Base-by-base conservation (phyloP, 2,329 filamentous ascomycete genomes). In the Scedosporium apiospermum region DNA sequence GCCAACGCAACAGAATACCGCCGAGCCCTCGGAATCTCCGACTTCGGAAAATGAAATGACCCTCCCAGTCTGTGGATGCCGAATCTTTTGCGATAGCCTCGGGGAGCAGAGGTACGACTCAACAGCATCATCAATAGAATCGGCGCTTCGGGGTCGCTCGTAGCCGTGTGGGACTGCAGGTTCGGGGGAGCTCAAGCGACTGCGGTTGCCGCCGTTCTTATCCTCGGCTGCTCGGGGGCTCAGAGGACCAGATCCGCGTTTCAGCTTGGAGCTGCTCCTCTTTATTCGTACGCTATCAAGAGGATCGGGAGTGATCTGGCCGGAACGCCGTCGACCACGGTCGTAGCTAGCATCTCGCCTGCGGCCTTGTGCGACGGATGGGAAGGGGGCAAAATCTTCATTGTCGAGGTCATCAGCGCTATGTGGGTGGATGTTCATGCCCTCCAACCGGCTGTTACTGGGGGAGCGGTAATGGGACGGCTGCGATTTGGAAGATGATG, bases 1-100 rank as follows among this genome's bases (percentile, higher is more conserved):
- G 21, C 95, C 95, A 2, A 99, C 92, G 70, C 95, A 99, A 72
- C 95, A 96, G 68, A 99, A 93, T 1, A 99, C 91, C 2, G 92
- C 93, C 67, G 89, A 93, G 1, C 95, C 95, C 53, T 93, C 86
- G 0, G 93, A 87, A 72, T 98, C 93, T 14, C 95, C 95, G 2
- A 99, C 95, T 73, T 99, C 95, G 0, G 93, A 98, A 71, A 97
- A 99, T 0, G 92, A 96, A 67, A 99, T 97, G 3, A 89, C 81
- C 16, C 95, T 86, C 1, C 93, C 92, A 0, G 90, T 96, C 64
- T 90, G 88, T 0, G 92, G 91, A 73, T 97, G 91, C 23, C 82
- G 81, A 60, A 98, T 91, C 74, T 89, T 96, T 70, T 96, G 93
- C 3, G 91, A 96, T 62, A 99, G 76, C 6, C 93, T 86, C 0